Percentiles rank a stretch among this genome's conserved stretches.
Conservation (phyloP, 2,329 filamentous ascomycete species). For the Ophiosphaerella korrae region DNA sequence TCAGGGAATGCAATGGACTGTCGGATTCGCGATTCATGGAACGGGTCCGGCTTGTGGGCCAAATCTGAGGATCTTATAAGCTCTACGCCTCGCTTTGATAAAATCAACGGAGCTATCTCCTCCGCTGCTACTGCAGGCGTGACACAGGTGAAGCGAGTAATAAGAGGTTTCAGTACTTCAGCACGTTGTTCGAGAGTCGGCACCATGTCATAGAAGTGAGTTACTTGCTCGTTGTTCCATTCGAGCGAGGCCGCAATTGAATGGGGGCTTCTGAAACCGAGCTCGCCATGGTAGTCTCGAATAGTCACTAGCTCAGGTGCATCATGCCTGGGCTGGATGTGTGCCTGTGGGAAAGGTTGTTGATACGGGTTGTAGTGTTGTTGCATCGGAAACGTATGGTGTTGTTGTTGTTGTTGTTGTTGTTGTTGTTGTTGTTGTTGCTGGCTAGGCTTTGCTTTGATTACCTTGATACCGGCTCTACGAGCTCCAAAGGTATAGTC, state of each 20-base stretch:
- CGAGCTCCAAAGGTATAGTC: constrained; percentile 40
- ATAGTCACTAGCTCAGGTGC: constrained; percentile 44
- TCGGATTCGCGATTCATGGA: constrained; percentile 91
- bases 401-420: no score
- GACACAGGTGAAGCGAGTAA: constrained; percentile 89
- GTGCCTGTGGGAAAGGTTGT: constrained; percentile 17
- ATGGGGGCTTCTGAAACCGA: constrained; percentile 38
- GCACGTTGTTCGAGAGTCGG: constrained; percentile 76
- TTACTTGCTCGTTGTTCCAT: constrained; percentile 76
- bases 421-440: no score
- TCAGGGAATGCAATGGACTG: constrained; percentile 96
- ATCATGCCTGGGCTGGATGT: constrained; percentile 23
- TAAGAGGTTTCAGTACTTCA: constrained; percentile 70
- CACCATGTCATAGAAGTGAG: constrained; percentile 68
- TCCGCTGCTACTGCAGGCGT: constrained; percentile 86
- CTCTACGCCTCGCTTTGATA: constrained; percentile 62
- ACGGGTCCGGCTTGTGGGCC: constrained; percentile 71
- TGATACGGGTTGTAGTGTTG: constrained; percentile 8
- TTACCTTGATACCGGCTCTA: constrained; percentile 47
- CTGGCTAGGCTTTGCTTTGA: constrained; percentile 12
- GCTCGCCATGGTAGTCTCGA: constrained; percentile 27
- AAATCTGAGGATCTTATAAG: constrained; percentile 62
- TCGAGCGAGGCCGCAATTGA: constrained; percentile 48
- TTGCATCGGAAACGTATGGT: constrained; percentile 9
- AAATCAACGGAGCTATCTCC: constrained; percentile 72